phyloP scores from a whole-genome alignment of 306 rosid genomes.

The Parietaria judaica region DNA sequence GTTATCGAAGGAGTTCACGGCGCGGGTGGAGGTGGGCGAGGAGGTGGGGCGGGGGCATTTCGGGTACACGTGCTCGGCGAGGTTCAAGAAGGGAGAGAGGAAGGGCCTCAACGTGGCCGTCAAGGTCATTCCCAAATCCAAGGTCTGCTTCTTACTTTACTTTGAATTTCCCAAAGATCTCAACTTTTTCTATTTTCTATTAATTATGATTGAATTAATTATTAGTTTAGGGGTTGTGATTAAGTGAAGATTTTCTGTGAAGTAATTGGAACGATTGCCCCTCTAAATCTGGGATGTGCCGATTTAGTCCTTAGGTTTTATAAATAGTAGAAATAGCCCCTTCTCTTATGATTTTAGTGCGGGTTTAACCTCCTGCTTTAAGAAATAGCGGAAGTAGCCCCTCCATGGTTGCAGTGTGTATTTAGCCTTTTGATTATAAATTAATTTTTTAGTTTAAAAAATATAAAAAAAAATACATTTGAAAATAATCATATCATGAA shows the following conservation, averaged over 20 bases:
- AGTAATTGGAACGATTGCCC: too few species aligned
- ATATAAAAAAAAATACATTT: too few species aligned
- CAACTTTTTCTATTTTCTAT: background rate
- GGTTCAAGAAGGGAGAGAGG: constrained; percentile 82
- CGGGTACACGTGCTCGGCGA: constrained; percentile 98
- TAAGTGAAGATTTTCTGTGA: background rate
- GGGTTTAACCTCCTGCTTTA: too few species aligned
- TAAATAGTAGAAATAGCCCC: too few species aligned
- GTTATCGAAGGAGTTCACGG: constrained; percentile 74
- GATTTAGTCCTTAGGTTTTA: too few species aligned
- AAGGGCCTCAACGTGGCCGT: constrained; percentile 93
- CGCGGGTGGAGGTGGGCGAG: constrained; percentile 75
- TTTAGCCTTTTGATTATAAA: too few species aligned
- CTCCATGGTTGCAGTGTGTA: too few species aligned
- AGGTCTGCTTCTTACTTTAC: constrained; percentile 39
- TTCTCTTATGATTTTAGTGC: too few species aligned
- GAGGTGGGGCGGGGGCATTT: constrained; percentile 99
- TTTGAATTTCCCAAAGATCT: constrained; percentile 7
- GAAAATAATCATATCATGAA: too few species aligned
- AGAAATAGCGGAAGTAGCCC: too few species aligned
- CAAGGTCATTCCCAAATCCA: constrained; percentile 82
- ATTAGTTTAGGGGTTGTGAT: background rate
- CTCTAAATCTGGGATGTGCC: too few species aligned
- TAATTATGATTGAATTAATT: background rate
- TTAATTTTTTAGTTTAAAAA: too few species aligned